Percentiles rank a stretch among this genome's conserved stretches.
Evolutionary conservation across 2,329 filamentous ascomycete genomes (phyloP).

Genomic region (Diatrype stigma): DNA sequence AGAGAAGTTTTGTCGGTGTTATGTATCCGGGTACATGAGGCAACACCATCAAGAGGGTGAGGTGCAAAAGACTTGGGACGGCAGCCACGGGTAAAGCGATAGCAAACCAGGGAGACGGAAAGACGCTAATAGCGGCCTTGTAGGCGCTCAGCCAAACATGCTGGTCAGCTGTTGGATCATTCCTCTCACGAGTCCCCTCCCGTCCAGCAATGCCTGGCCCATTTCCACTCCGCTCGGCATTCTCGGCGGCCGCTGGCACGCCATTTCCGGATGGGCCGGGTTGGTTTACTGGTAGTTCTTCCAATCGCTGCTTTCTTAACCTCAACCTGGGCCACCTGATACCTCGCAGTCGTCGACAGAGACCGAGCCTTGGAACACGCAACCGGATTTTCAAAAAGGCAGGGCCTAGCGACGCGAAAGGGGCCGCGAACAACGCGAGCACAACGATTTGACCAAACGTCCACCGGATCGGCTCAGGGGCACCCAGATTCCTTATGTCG

Average conservation of each 20-base stretch:
- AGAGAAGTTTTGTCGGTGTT: constrained; percentile 11
- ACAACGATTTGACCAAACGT: constrained; percentile 15
- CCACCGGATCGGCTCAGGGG: constrained; percentile 10
- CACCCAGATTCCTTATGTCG: constrained; percentile 11
- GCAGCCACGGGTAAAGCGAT: constrained; percentile 13
- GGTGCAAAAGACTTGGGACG: constrained; percentile 14
- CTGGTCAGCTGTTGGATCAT: constrained; percentile 1
- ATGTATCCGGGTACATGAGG: constrained; percentile 13
- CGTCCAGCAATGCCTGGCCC: neutral
- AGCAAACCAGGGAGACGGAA: constrained; percentile 13
- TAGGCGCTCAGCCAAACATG: constrained; percentile 2
- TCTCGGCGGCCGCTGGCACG: neutral
- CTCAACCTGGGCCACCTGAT: neutral
- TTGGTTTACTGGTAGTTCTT: constrained; percentile 1
- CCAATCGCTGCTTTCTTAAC: constrained; percentile 3
- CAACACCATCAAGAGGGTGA: constrained; percentile 14
- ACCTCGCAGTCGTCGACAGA: neutral
- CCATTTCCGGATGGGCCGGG: neutral
- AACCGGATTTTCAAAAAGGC: constrained; percentile 7
- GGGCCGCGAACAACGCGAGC: constrained; percentile 15
- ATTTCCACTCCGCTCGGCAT: neutral
- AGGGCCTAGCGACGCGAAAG: constrained; percentile 12
- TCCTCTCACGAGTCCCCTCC: neutral
- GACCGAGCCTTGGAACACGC: constrained; percentile 1
- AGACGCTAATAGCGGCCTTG: constrained; percentile 5